phyloP scores from a whole-genome alignment of 2,329 filamentous ascomycete species.

The Celoporthe dispersa region DNA sequence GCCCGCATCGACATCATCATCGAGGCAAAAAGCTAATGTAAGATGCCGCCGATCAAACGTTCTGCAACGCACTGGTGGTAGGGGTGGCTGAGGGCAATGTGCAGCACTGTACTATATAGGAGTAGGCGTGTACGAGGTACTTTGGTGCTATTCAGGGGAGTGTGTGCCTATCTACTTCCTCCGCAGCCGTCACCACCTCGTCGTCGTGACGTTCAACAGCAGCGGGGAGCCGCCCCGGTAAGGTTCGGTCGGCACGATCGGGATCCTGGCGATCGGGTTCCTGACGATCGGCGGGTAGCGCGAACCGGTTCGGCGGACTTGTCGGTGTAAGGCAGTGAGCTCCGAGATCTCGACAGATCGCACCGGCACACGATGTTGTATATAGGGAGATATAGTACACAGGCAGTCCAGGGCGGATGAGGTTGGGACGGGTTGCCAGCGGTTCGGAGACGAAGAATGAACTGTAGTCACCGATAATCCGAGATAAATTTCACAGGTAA shows the following conservation, averaged over 20 bases:
- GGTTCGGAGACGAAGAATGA: neutral
- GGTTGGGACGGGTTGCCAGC: neutral
- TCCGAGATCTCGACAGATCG: neutral
- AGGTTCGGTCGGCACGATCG: constrained; percentile 8
- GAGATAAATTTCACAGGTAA: neutral
- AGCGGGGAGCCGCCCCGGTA: neutral
- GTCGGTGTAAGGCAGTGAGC: neutral
- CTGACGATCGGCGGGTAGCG: constrained; percentile 1
- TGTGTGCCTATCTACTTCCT: neutral
- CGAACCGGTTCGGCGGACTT: neutral
- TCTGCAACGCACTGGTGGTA: neutral
- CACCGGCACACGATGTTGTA: neutral
- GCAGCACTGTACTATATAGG: neutral
- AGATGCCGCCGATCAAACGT: constrained; percentile 2
- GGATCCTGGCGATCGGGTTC: constrained; percentile 8
- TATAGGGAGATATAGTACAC: neutral
- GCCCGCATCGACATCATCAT: neutral
- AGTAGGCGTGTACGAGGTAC: neutral
- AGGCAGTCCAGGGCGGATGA: neutral
- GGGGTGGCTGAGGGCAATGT: neutral
- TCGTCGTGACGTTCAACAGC: neutral
- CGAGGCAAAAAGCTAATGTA: neutral
- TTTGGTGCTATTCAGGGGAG: neutral
- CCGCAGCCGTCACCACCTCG: neutral
- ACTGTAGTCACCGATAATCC: neutral